Evolutionary conservation across 2,329 filamentous ascomycete genomes (phyloP).

Genomic region (Fusarium multiceps): DNA sequence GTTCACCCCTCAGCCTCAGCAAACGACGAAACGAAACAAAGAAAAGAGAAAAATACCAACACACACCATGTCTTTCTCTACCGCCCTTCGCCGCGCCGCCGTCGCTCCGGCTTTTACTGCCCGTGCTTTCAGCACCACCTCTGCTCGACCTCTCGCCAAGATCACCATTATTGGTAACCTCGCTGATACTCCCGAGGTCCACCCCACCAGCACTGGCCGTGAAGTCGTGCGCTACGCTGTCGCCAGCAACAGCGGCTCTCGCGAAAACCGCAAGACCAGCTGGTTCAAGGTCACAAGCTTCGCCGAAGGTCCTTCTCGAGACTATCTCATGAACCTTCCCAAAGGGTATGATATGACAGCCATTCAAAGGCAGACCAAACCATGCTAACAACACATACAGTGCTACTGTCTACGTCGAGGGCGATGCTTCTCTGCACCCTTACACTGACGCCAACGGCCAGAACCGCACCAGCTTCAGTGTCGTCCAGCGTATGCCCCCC

Average conservation of each 20-base stretch:
- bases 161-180: constrained; percentile 91
- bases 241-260: constrained; percentile 73
- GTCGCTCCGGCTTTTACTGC: constrained; percentile 59
- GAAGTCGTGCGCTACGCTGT: constrained; percentile 83
- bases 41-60: not conserved
- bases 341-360: constrained; percentile 79
- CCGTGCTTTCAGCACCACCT: constrained; percentile 82
- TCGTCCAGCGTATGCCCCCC: constrained; percentile 80
- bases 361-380: not conserved
- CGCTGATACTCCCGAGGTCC: constrained; percentile 80
- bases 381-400: constrained; percentile 58
- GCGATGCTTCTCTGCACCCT: constrained; percentile 75
- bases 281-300: constrained; percentile 89
- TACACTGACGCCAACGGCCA: constrained; percentile 80
- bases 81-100: constrained; percentile 64
- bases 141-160: constrained; percentile 74
- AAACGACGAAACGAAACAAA: constrained; percentile 11
- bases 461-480: constrained; percentile 70
- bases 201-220: constrained; percentile 74
- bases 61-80: constrained; percentile 59
- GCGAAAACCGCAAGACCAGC: constrained; percentile 79
- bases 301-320: constrained; percentile 73
- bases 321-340: constrained; percentile 76
- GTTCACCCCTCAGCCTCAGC: not conserved
- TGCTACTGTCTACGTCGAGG: constrained; percentile 84